These are phyloP conservation scores for Xylaria sp. DNA, from an alignment of 2,329 filamentous ascomycete species.

Conservation along the genomic window DNA sequence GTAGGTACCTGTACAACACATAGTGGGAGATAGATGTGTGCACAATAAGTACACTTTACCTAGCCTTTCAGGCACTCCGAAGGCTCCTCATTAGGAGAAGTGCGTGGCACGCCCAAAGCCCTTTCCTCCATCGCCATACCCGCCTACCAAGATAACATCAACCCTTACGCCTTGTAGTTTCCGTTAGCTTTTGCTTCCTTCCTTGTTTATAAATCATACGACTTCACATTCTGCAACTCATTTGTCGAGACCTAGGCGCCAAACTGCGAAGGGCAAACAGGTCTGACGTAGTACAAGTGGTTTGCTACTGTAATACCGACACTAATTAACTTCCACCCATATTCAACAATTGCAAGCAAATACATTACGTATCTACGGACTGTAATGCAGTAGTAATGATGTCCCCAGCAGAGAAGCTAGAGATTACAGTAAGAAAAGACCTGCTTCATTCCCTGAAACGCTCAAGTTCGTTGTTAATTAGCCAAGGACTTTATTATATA, in stretches of 20 bases:
- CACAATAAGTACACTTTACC: neutral
- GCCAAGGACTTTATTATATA: neutral
- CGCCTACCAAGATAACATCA: neutral
- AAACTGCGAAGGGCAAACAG: slow-evolving; percentile 1
- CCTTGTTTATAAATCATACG: slow-evolving; percentile 1
- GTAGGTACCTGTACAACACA: neutral
- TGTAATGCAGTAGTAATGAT: neutral
- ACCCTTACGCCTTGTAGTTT: neutral
- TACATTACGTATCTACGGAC: neutral
- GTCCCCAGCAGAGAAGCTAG: neutral
- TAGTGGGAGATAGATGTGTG: neutral
- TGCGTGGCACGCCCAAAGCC: slow-evolving; percentile 6
- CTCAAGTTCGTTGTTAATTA: neutral
- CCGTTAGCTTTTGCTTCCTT: neutral
- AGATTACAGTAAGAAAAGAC: neutral
- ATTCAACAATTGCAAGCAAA: neutral
- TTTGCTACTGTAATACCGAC: neutral
- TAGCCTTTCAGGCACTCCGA: slow-evolving; percentile 5
- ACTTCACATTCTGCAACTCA: neutral
- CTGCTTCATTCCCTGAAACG: neutral
- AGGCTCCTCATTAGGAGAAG: slow-evolving; percentile 2
- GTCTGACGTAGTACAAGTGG: slow-evolving; percentile 1
- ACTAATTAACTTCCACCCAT: slow-evolving; percentile 1
- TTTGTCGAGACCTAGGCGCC: neutral
- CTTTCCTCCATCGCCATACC: neutral